Evolutionary conservation across 2,329 filamentous ascomycete species (phyloP), one percentile per base, ranked within the genome.

Genomic region (Neofusicoccum laricinum): DNA sequence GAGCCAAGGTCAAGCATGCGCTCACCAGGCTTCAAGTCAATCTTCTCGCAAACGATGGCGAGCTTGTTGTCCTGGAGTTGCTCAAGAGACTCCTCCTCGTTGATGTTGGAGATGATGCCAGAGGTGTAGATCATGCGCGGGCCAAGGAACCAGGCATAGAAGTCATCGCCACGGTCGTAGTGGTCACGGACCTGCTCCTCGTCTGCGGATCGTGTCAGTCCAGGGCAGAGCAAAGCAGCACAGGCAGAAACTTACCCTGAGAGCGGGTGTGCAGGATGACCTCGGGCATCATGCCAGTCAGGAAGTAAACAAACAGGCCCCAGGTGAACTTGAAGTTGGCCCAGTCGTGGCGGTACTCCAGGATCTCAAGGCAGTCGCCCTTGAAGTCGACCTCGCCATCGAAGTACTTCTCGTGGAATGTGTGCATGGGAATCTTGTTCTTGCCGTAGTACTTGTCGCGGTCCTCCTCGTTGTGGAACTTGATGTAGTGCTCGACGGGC

Each of bases 61-160:
- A 98, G 83, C 82, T 99, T 98, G 86, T 98, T 98, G 80, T 98
- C 94, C 83, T 98, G 95, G 50, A 98, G 86, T 81, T 98, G 85
- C 81, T 99, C 95, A 30, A 99, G 89, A 38, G 88, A 87, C 82
- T 98, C 95, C 80, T 98, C 95, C 70, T 84, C 85, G 79, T 89
- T 88, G 77, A 91, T 86, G 78, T 98, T 93, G 67, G 90, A 90
- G 76, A 99, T 96, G 73, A 99, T 84, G 72, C 95, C 95, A 58
- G 92, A 96, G 59, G 95, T 99, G 84, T 98, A 98, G 80, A 98
- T 92, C 95, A 98, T 99, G 75, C 94, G 93, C 66, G 94, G 94
- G 67, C 95, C 95, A 68, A 98, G 87, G 86, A 98, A 98, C 93
- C 93, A 99, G 77, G 88, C 90, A 84, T 99, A 99, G 82, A 97